Base-by-base conservation (phyloP, 75 land plant genomes). In the Isoetes taiwanensis region DNA sequence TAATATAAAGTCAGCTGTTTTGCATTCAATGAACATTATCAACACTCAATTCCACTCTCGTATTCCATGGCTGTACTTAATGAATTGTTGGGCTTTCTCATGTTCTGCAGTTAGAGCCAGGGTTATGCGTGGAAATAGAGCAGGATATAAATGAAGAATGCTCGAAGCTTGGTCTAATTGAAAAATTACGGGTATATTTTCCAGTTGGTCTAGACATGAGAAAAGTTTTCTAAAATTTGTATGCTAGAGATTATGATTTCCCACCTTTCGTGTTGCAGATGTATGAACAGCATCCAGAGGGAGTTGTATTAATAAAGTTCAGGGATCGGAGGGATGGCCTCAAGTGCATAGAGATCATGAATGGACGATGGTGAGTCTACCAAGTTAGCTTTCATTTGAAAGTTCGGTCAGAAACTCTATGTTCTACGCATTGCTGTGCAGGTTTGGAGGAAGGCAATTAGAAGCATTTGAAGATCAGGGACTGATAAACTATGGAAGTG, bases 391-490 rank as follows among this genome's bases (percentile, higher is more conserved):
- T n/a, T n/a, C n/a, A n/a, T n/a, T n/a, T n/a, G n/a, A n/a, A n/a
- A n/a, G n/a, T n/a, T n/a, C n/a, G n/a, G 63, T 31, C n/a, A 1
- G 28, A 16, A 17, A 38, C 64, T 34, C 54, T 14, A 32, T 23
- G 25, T 66, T 25, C n/a, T 56, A 30, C 38, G 19, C 35, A 9
- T 52, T 34, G 3, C 28, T 1, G 31, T 32, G 25, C 64, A 90
- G 97, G 97, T 91, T 91, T 79, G 97, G 89, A 28, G 97, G 97
- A 4, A 73, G 70, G 54, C 88, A 86, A 57, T 72, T 91, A 8
- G 76, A 78, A 66, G 97, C 97, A 5, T 62, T 64, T 38, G 88
- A 78, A 61, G 97, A 91, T 56, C 72, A 80, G 72, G 97, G 95
- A 27, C 35, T 67, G 14, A 76, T 87, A 0, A 76, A 91, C 50